phyloP scores from a whole-genome alignment of 306 rosid species.

The Rosa chinensis region DNA sequence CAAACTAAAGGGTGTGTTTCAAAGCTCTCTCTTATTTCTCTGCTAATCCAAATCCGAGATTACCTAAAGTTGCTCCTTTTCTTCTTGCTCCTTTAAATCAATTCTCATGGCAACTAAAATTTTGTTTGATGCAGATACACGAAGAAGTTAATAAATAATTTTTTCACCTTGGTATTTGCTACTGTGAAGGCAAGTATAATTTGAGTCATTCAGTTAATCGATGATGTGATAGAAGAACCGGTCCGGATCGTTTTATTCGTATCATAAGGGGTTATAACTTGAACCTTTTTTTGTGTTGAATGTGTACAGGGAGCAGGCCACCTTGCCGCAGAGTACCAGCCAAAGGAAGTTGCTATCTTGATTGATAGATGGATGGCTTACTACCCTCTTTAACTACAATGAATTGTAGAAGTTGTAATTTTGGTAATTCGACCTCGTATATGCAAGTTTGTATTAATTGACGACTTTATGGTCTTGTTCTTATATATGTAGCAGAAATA shows the following conservation, averaged over 20 bases:
- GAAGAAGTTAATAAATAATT: conserved; percentile 13
- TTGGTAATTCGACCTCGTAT: neutral
- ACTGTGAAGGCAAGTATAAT: conserved; percentile 16
- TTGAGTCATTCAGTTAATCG: neutral
- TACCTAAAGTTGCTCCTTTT: neutral
- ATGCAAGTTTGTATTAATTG: neutral
- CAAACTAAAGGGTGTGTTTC: conserved; percentile 24
- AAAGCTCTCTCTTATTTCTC: neutral
- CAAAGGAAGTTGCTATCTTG: conserved; percentile 24
- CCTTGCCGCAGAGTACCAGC: conserved; percentile 30
- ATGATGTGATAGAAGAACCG: neutral
- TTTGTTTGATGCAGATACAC: conserved; percentile 19
- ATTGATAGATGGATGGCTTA: conserved; percentile 24
- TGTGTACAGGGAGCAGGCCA: conserved; percentile 29
- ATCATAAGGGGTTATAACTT: neutral
- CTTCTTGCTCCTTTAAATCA: neutral
- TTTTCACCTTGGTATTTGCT: conserved; percentile 6
- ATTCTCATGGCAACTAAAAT: neutral
- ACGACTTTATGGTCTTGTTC: neutral
- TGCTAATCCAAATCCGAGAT: neutral
- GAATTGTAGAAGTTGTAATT: neutral
- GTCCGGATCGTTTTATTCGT: neutral
- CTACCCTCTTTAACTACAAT: conserved; percentile 10
- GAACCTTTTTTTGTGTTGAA: neutral
- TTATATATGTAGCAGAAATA: neutral